Percentiles rank a stretch among this genome's conserved stretches.
These are phyloP conservation scores for Ogataea methanolica DNA, from an alignment of 805 yeast genomes.

Conservation along the genomic window DNA sequence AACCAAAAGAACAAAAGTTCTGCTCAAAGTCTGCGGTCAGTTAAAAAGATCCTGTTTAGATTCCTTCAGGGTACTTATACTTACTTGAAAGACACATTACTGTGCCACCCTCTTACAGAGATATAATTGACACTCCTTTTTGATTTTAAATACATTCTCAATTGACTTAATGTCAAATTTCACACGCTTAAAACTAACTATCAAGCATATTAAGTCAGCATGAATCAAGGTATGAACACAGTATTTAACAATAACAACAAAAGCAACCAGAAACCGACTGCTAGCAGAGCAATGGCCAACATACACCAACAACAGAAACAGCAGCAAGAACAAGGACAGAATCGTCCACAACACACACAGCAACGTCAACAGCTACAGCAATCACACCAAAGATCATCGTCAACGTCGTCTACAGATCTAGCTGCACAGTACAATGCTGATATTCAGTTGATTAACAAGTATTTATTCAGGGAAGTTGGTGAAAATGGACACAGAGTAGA, in stretches of 20 bases:
- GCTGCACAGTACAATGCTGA: constrained; percentile 59
- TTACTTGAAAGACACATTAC: too few species aligned
- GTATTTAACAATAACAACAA: neutral
- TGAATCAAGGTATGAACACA: neutral
- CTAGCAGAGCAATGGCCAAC: neutral
- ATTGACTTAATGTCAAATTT: neutral
- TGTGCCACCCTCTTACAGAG: neutral
- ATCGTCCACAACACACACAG: neutral
- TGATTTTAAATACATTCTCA: too few species aligned
- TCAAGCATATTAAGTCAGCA: neutral
- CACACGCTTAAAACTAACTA: neutral
- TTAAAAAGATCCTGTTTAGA: too few species aligned
- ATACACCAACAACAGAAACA: neutral
- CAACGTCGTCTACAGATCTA: constrained; percentile 30
- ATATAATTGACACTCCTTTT: too few species aligned
- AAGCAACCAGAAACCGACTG: neutral
- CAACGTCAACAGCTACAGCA: neutral
- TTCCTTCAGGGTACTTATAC: too few species aligned
- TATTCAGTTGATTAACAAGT: constrained; percentile 41
- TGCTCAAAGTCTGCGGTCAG: too few species aligned
- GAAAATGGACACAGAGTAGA: constrained; percentile 41
- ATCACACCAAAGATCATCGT: constrained; percentile 11
- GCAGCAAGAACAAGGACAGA: neutral
- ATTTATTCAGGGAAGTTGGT: constrained; percentile 46
- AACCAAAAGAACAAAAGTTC: too few species aligned